Evolutionary conservation across 345 rosid genomes (phyloP), one percentile per base, ranked within the genome.

Genomic region (Camelina hispida): DNA sequence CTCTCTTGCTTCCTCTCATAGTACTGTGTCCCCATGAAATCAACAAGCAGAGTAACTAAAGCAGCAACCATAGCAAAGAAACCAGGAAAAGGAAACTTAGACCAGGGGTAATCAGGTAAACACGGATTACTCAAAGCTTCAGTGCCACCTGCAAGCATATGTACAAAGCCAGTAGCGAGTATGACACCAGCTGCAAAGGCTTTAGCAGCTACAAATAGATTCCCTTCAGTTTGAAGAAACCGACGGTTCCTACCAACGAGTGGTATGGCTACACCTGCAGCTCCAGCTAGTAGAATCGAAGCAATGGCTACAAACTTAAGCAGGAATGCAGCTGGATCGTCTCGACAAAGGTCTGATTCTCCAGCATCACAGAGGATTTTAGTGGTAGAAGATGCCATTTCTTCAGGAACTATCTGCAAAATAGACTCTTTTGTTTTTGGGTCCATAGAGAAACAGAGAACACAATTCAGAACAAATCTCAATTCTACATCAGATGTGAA

Each of bases 101-200:
- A 80, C 98, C 98, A 91, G 0, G 93, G 96, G 43, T 35, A 83
- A 11, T 86, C 80, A 5, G 97, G 93, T 43, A 91, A 76, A 68
- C 97, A 94, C 6, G 94, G 85, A 50, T 88, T 83, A 0, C 82
- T 58, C 1, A 94, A 76, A 6, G 93, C 94, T 7, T 75, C 70
- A 0, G 90, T 55, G 15, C 96, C 98, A 1, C 80, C 91, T 0
- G 89, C 62, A n/a, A 94, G 78, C 96, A 91, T 94, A 62, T 94
- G 97, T 51, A 94, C 98, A 52, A 94, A 94, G 38, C 96, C 98
- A 2, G 98, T 94, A 4, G 98, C 97, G 2, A 94, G 86, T 48
- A 94, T 94, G 14, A 94, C 98, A 5, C 98, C 97, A 0, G 96
- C 97, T 1, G 96, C 97, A 60, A 94, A 94, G 34, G 98, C 93